Base-by-base conservation (phyloP, 805 yeast genomes). In the Cyberlindnera subsufficiens region DNA sequence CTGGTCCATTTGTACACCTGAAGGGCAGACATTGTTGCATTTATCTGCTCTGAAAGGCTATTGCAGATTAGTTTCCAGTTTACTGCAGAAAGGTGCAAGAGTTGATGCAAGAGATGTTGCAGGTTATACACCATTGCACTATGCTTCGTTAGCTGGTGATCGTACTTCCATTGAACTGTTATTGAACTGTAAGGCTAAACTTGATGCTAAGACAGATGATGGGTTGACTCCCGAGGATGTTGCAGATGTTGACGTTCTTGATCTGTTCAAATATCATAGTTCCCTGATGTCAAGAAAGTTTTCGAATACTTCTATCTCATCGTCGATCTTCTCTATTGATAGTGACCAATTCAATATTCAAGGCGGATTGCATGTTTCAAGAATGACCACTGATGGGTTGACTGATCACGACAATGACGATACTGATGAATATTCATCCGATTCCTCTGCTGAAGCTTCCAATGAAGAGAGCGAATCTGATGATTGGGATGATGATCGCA, bases 1-100 rank as follows among this genome's bases (percentile, higher is more conserved):
- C 57, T 77, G 93, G 80, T 88, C 87, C 22, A 71, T 89, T 50
- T 79, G 89, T 54, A 93, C 90, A 45, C 50, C 65, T 25, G 86
- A 86, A 57, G 96, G 96, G 14, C 96, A 93, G 60, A 81, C 95
- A 0, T 70, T 93, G 71, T 66, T 93, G 40, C 99, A 93, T 63
- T 70, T 93, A 47, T 89, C 98, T 1, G 74, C 89, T 10, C 60
- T 86, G 45, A 80, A 82, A 56, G 91, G 91, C 17, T 86, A 86
- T 54, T 61, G 66, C 34, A 71, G 74, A 30, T 69, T 93, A 42
- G 75, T 78, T 15, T 66, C 74, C 19, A 80, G 80, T 22, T 71
- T 93, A 55, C 66, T 90, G 4, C 78, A 73, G 39, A 77, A 66
- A 33, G 82, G 81, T 32, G 82, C 88, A 45, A 76, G 82, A 54